Base-by-base conservation (phyloP, 148 eudicot genomes). In the Persicaria tinctoria region DNA sequence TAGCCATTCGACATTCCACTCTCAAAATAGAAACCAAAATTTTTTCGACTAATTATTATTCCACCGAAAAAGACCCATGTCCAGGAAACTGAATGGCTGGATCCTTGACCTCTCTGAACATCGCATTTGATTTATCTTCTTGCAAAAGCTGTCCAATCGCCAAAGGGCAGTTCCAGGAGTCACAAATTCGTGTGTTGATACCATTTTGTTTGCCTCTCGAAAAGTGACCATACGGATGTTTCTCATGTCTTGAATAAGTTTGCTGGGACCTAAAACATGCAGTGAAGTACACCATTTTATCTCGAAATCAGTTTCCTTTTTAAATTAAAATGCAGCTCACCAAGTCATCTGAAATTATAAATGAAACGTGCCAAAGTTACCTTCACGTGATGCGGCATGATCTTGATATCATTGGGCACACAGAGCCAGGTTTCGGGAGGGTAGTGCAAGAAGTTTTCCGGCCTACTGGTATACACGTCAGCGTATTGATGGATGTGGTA, bases 311-410 rank as follows among this genome's bases (percentile, higher is more conserved):
- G 12, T 50, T 50, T 50, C 53, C 53, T 50, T 12, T 7, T 7
- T 12, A 50, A 50, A 50, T 50, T 12, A 50, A 50, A 50, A 8
- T 50, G 53, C 53, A 50, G 53, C 53, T 50, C 53, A 50, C 12
- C 18, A 57, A 18, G 27, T 17, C 9, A 18, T 17, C 63, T 6
- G 63, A 57, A 57, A 18, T 6, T 57, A 17, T 17, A 57, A 1
- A 9, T 8, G 20, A 18, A 18, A 57, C 8, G 11, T 18, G 32
- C 23, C 63, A 57, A 57, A 44, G 70, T 38, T 84, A 95, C 99
- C 98, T 95, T 95, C 51, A 95, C 83, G 76, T 95, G 99, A 78
- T 95, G 99, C 51, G 97, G 99, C 99, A 95, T 92, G 87, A 95
- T 92, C 80, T 95, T 95, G 78, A 95, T 81, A 76, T 95, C 97